Evolutionary conservation across 1,284 basidiomycete species (phyloP).

Genomic region (Sanghuangporus baumii): DNA sequence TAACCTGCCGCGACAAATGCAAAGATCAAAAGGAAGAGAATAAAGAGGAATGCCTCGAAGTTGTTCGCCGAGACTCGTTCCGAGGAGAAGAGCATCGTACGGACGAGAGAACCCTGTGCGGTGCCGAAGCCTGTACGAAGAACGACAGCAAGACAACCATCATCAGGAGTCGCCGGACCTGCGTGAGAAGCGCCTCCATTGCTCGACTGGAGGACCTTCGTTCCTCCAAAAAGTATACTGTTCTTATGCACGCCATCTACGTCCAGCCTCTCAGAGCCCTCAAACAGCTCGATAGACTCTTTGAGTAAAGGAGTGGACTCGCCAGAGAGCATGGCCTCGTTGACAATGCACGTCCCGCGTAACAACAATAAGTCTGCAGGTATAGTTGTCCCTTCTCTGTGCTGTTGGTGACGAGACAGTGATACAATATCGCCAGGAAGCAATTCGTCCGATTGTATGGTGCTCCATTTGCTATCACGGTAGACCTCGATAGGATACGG

Average conservation of each 20-base stretch:
- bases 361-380: slow-evolving; percentile 89
- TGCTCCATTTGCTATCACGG: slow-evolving; percentile 76
- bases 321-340: slow-evolving; percentile 96
- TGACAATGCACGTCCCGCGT: slow-evolving; percentile 88
- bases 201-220: slow-evolving; percentile 85
- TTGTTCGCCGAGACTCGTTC: slow-evolving; percentile 95
- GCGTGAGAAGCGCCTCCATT: slow-evolving; percentile 28
- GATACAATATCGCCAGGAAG: slow-evolving; percentile 90
- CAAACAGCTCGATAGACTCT: slow-evolving; percentile 86
- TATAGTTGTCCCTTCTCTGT: slow-evolving; percentile 64
- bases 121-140: slow-evolving; percentile 96
- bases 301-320: slow-evolving; percentile 94
- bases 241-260: slow-evolving; percentile 84
- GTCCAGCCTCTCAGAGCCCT: slow-evolving; percentile 69
- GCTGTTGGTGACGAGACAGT: slow-evolving; percentile 62
- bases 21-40: slow-evolving; percentile 93
- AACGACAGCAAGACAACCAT: slow-evolving; percentile 86
- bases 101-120: slow-evolving; percentile 89
- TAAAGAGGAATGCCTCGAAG: slow-evolving; percentile 89
- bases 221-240: slow-evolving; percentile 88
- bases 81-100: slow-evolving; percentile 97
- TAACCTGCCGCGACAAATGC: slow-evolving; percentile 95
- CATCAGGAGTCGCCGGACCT: slow-evolving; percentile 68
- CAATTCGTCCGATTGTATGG: slow-evolving; percentile 77
- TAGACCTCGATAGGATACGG: slow-evolving; percentile 82